These are phyloP conservation scores for Ceratocystis eucalypticola DNA, from an alignment of 2,329 filamentous ascomycete species.

Conservation along the genomic window DNA sequence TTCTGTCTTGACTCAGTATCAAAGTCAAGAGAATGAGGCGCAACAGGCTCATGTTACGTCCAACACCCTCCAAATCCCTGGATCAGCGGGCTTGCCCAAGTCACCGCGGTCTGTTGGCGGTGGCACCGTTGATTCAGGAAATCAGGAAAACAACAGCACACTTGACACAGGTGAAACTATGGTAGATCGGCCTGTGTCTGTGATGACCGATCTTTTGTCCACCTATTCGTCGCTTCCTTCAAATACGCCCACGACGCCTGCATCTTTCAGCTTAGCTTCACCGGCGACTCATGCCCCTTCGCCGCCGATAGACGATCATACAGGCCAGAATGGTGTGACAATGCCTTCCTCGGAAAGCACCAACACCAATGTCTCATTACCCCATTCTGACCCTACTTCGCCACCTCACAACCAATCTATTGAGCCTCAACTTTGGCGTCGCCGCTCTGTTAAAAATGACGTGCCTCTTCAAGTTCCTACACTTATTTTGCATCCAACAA, in stretches of 20 bases:
- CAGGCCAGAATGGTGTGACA: neutral
- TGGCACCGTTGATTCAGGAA: neutral
- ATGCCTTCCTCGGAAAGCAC: neutral
- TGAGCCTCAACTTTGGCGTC: constrained; percentile 33
- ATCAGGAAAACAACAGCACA: constrained; percentile 19
- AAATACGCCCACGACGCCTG: constrained; percentile 21
- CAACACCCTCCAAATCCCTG: constrained; percentile 13
- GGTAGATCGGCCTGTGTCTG: constrained; percentile 15
- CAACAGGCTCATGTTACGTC: constrained; percentile 13
- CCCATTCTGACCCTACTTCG: neutral
- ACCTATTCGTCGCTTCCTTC: constrained; percentile 23
- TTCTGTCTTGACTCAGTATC: constrained; percentile 14
- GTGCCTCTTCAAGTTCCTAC: constrained; percentile 34
- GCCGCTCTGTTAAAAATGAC: constrained; percentile 38
- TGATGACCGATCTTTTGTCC: constrained; percentile 20
- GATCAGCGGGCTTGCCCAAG: neutral
- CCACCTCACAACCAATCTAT: constrained; percentile 5
- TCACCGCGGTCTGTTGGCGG: neutral
- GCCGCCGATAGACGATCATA: neutral
- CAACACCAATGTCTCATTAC: neutral
- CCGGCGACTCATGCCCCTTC: constrained; percentile 2
- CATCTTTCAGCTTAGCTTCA: constrained; percentile 7
- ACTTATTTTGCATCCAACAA: constrained; percentile 24
- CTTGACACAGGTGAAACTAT: constrained; percentile 22
- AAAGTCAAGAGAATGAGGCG: constrained; percentile 14